Evolutionary conservation across 106 monocot genomes (phyloP).

Genomic region (Dendrobium huoshanense): DNA sequence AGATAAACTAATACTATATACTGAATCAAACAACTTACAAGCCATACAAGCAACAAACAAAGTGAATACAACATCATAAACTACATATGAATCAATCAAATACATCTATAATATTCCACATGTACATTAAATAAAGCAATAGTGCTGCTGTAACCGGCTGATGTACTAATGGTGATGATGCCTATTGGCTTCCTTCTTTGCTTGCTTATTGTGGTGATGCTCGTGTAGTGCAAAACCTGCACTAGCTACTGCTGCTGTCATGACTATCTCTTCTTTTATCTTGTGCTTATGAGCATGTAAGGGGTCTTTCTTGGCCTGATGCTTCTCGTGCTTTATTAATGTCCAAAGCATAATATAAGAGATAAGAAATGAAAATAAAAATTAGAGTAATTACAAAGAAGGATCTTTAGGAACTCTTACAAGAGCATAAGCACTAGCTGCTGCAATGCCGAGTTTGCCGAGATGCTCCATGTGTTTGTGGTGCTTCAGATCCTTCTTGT

Average conservation of each 20-base stretch:
- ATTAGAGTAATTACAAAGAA: neutral
- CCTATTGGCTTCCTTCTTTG: conserved; percentile 51
- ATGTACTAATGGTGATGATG: neutral
- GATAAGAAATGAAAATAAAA: too few relatives aligned
- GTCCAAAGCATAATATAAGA: neutral
- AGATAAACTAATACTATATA: too few relatives aligned
- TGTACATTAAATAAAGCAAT: too few relatives aligned
- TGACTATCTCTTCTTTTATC: conserved; percentile 58
- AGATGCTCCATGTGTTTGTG: conserved; percentile 49
- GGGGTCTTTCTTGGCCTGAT: conserved; percentile 57
- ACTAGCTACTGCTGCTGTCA: conserved; percentile 25
- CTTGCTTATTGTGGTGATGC: conserved; percentile 27
- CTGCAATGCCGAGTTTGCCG: conserved; percentile 38
- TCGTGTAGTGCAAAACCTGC: conserved; percentile 66
- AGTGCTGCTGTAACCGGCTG: too few relatives aligned
- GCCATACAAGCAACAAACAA: too few relatives aligned
- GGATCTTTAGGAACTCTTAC: conserved; percentile 13
- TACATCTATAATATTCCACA: too few relatives aligned
- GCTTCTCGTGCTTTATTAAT: conserved; percentile 54
- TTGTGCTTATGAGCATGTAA: conserved; percentile 66
- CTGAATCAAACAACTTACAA: too few relatives aligned
- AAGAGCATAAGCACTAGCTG: conserved; percentile 56
- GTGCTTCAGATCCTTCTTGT: conserved; percentile 51
- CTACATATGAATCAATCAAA: too few relatives aligned
- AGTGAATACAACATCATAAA: too few relatives aligned